Conservation (phyloP, 768 basidiomycete species). For the Thelephora aurantiotincta region DNA sequence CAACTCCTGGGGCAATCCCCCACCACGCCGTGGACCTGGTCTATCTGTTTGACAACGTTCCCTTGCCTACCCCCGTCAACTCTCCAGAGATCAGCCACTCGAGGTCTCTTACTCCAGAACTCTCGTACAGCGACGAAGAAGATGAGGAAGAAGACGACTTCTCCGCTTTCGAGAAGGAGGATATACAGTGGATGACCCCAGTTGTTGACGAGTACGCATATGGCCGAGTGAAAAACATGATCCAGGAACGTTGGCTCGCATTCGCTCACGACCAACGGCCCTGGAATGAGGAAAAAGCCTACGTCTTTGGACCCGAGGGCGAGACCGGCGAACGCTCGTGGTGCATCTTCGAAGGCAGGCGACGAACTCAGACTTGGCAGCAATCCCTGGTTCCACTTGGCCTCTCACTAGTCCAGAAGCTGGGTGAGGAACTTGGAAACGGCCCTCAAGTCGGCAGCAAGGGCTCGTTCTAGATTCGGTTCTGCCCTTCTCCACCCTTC, state of each 20-base stretch:
- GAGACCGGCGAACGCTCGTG: conserved; percentile 61
- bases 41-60: conserved; percentile 68
- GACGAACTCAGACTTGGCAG: conserved; percentile 47
- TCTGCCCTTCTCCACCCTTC: too few relatives aligned
- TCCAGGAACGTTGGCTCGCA: conserved; percentile 62
- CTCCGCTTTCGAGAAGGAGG: conserved; percentile 21
- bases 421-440: conserved; percentile 60
- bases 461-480: background rate
- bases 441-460: conserved; percentile 32
- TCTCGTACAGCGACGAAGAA: conserved; percentile 21
- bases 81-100: conserved; percentile 10
- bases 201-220: conserved; percentile 58
- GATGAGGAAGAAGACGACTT: conserved; percentile 13
- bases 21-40: conserved; percentile 64
- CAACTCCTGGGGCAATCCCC: conserved; percentile 37
- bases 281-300: conserved; percentile 57
- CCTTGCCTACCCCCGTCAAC: conserved; percentile 25
- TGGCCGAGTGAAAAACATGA: conserved; percentile 47
- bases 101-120: conserved; percentile 10
- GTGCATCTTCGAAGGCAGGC: conserved; percentile 50
- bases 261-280: conserved; percentile 65
- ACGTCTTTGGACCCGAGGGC: conserved; percentile 73
- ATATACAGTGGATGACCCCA: conserved; percentile 33
- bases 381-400: conserved; percentile 58
- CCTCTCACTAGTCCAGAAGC: conserved; percentile 50